These are phyloP conservation scores for Termitomyces sp. DNA, from an alignment of 768 basidiomycete genomes.

Conservation along the genomic window DNA sequence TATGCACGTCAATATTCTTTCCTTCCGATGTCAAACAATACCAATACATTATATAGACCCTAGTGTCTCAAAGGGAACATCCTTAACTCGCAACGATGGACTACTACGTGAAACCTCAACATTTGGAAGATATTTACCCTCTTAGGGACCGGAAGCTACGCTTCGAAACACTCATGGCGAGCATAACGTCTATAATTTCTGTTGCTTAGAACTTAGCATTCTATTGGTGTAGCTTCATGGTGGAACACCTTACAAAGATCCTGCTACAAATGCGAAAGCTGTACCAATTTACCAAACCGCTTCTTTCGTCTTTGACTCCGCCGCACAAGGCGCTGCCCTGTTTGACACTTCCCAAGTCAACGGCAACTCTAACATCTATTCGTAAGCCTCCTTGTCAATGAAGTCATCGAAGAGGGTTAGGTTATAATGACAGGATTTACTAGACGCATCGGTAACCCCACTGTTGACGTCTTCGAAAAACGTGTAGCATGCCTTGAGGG, in stretches of 20 bases:
- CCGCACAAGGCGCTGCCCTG: constrained; percentile 30
- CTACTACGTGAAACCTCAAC: constrained; percentile 8
- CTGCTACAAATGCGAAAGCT: constrained; percentile 55
- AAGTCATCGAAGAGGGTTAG: background rate
- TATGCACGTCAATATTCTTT: background rate
- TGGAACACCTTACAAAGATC: constrained; percentile 45
- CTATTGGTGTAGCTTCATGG: constrained; percentile 51
- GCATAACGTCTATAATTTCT: background rate
- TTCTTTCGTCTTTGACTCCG: constrained; percentile 55
- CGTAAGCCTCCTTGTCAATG: background rate
- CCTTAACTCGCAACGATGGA: constrained; percentile 3
- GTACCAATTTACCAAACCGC: constrained; percentile 61
- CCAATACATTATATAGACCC: background rate
- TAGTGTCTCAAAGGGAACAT: background rate
- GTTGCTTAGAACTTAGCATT: background rate
- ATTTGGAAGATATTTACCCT: constrained; percentile 20
- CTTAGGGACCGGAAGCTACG: constrained; percentile 34
- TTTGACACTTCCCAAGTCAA: constrained; percentile 4
- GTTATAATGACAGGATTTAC: background rate
- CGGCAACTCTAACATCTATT: constrained; percentile 8
- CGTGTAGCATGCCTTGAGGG: constrained; percentile 64
- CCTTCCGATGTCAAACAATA: background rate
- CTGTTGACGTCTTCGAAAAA: constrained; percentile 56
- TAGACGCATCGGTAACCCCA: constrained; percentile 13
- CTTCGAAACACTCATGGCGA: constrained; percentile 44